Base-by-base conservation (phyloP, 495 filamentous ascomycete genomes). In the Articulospora tetracladia region DNA sequence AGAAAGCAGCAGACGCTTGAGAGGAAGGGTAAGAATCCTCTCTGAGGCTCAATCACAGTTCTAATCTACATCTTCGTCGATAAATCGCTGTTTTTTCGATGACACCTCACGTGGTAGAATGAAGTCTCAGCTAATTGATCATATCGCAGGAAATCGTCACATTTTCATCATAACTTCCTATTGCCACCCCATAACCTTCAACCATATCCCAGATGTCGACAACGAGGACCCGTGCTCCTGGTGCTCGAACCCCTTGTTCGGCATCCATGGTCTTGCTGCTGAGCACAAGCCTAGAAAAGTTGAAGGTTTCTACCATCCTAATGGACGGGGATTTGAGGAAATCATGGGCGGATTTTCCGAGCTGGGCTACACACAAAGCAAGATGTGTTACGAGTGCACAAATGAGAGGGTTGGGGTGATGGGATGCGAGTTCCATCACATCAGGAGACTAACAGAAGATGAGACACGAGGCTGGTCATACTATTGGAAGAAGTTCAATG, bases 131-230 rank as follows among this genome's bases (percentile, higher is more conserved):
- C 47, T 50, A 24, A 50, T 56, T 17, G 7, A 28, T 11, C 20
- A 1, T 11, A 52, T 39, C 2, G 17, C 19, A 22, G 25, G 27
- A 7, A 56, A 34, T 23, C 51, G 6, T 1, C 59, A 59, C 23
- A 60, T 48, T 24, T 25, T 1, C 4, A 68, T 65, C 23, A 25
- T 22, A 1, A 68, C 66, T 20, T 36, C 44, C 2, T 65, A 60
- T 30, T 28, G 28, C 17, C 61, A 65, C 27, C 66, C 66, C 0
- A 62, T 68, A 10, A 23, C 1, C 6, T 68, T 68, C 59, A 62
- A 60, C 48, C 56, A 65, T 48, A 22, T n/a, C 0, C 62, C 61
- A 1, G 39, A 47, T 6, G 25, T 51, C 0, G n/a, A 10, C 1
- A 44, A 23, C n/a, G 58, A 36, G 1, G 0, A 25, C 10, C 54